Evolutionary conservation across 2,329 filamentous ascomycete species (phyloP).

Genomic region (Stagonosporopsis rhizophila): DNA sequence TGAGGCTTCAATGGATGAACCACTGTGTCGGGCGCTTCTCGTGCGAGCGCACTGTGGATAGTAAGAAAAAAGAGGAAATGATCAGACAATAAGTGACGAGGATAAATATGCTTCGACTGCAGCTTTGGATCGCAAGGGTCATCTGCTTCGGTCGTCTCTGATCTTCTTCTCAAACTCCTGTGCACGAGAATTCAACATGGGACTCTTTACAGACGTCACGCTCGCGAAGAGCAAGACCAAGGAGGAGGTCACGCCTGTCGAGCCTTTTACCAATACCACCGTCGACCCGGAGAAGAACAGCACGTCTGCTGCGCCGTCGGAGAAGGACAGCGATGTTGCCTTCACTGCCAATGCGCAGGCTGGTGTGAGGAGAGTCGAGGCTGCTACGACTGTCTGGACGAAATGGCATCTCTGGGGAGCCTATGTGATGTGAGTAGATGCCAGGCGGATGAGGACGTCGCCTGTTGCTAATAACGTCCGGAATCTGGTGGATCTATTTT

Average conservation of each 20-base stretch:
- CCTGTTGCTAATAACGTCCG: constrained; percentile 22
- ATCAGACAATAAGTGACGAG: not conserved
- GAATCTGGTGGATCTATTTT: constrained; percentile 57
- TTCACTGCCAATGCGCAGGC: constrained; percentile 36
- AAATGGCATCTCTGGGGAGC: constrained; percentile 44
- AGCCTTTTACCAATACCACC: not conserved
- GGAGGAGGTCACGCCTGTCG: constrained; percentile 14
- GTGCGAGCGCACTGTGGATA: not conserved
- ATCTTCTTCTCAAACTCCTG: constrained; percentile 6
- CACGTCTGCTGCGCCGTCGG: constrained; percentile 2
- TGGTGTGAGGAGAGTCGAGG: constrained; percentile 48
- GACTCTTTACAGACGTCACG: constrained; percentile 10
- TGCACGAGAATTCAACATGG: constrained; percentile 13
- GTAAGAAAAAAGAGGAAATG: not conserved
- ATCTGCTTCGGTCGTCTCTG: constrained; percentile 1
- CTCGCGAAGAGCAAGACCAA: constrained; percentile 19
- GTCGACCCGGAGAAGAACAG: constrained; percentile 10
- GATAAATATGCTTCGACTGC: constrained; percentile 2
- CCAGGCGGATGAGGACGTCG: not conserved
- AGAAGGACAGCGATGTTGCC: constrained; percentile 18
- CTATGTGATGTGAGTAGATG: constrained; percentile 42
- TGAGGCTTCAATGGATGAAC: constrained; percentile 1
- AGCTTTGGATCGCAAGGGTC: not conserved
- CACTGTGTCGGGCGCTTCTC: constrained; percentile 1
- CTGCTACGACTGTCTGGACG: constrained; percentile 49